A percentile compares a stretch with the other conserved stretches of the same genome.
phyloP scores from a whole-genome alignment of 2,329 filamentous ascomycete genomes.

The Penicillium sumatraense region DNA sequence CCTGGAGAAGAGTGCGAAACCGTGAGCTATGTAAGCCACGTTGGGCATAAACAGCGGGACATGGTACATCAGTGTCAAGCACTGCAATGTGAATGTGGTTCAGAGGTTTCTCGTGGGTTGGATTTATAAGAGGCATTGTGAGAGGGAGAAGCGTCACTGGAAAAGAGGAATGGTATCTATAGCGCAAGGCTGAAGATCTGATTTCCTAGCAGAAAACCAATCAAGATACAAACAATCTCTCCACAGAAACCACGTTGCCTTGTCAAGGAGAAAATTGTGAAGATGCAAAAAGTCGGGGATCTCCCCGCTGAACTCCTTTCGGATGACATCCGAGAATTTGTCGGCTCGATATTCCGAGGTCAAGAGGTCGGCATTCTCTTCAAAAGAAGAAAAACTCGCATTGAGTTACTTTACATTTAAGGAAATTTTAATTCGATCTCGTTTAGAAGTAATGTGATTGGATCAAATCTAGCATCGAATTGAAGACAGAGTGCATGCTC shows the following conservation, averaged over 20 bases:
- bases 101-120: slow-evolving; percentile 2
- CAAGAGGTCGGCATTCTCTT: neutral
- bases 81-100: slow-evolving; percentile 34
- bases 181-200: no score
- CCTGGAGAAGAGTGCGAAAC: slow-evolving; percentile 33
- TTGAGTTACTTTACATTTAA: no score
- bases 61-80: slow-evolving; percentile 39
- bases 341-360: slow-evolving; percentile 1
- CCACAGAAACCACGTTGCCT: neutral
- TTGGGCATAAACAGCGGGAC: slow-evolving; percentile 30
- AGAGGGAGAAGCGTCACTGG: neutral
- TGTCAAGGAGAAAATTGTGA: neutral
- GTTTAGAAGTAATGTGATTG: no score
- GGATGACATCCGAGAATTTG: slow-evolving; percentile 8
- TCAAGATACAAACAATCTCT: neutral
- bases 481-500: neutral
- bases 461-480: neutral
- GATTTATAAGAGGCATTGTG: neutral
- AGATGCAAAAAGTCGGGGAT: neutral
- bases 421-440: no score
- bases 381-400: no score
- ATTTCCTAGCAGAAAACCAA: no score
- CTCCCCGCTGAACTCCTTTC: neutral
- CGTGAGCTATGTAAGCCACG: slow-evolving; percentile 38
- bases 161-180: no score